A percentile compares a stretch with the other conserved stretches of the same genome.
These are phyloP conservation scores for Spirogloea muscicola DNA, from an alignment of 139 green algal genomes.

Conservation along the genomic window DNA sequence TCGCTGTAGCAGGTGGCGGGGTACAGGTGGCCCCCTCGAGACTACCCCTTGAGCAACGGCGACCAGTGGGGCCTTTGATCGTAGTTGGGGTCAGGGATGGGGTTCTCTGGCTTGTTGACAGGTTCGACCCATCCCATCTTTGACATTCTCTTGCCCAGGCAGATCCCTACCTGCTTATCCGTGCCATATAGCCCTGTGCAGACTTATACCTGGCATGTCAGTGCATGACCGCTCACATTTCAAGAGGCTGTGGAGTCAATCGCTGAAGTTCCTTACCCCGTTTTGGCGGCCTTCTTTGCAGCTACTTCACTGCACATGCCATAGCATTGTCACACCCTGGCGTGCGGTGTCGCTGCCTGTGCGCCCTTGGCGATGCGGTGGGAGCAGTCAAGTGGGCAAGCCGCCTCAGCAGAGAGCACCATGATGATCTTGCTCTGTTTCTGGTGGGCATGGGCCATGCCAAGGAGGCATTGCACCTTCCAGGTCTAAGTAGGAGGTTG, in stretches of 20 bases:
- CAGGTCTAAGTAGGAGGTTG: slow-evolving; percentile 33
- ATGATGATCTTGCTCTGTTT: slow-evolving; percentile 45
- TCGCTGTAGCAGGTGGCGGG: slow-evolving; percentile 33
- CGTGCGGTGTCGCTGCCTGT: slow-evolving; percentile 38
- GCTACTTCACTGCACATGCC: slow-evolving; percentile 40
- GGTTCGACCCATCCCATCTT: too few relatives aligned
- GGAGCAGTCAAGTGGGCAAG: slow-evolving; percentile 45
- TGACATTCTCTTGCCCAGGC: too few relatives aligned
- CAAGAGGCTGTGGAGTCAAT: too few relatives aligned
- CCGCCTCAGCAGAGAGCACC: slow-evolving; percentile 34
- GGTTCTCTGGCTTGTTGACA: slow-evolving; percentile 44
- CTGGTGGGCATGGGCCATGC: slow-evolving; percentile 46
- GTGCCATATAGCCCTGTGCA: too few relatives aligned
- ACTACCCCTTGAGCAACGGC: slow-evolving; percentile 34
- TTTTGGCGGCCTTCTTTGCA: background rate
- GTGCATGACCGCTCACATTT: too few relatives aligned
- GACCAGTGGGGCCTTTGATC: slow-evolving; percentile 29
- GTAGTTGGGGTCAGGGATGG: slow-evolving; percentile 42
- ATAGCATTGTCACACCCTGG: slow-evolving; percentile 36
- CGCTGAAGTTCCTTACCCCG: background rate
- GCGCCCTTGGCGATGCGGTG: slow-evolving; percentile 38
- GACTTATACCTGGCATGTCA: too few relatives aligned
- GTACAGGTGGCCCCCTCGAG: slow-evolving; percentile 18
- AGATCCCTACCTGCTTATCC: too few relatives aligned
- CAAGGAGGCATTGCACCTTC: slow-evolving; percentile 34